Percentiles rank a stretch among this genome's conserved stretches.
These are phyloP conservation scores for Aechmea fasciata DNA, from an alignment of 176 grass and related monocot species.

Conservation along the genomic window DNA sequence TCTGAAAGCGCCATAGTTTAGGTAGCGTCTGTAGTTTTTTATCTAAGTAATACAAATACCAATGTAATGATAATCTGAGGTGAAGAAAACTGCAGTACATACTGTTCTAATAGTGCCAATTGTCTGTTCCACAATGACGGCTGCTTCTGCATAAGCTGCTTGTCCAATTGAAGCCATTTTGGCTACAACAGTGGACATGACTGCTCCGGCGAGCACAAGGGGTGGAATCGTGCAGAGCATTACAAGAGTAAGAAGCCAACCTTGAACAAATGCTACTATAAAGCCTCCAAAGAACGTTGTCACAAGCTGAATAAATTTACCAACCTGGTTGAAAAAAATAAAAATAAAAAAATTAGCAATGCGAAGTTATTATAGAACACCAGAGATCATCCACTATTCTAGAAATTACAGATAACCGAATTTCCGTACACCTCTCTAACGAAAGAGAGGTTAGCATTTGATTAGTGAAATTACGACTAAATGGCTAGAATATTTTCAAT, in stretches of 20 bases:
- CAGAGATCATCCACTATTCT: neutral
- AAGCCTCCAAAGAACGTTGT: slow-evolving; percentile 89
- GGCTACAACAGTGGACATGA: slow-evolving; percentile 79
- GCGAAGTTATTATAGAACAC: neutral
- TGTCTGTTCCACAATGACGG: slow-evolving; percentile 80
- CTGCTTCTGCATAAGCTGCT: slow-evolving; percentile 71
- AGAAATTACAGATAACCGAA: neutral
- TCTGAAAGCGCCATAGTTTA: too few species aligned
- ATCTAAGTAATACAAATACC: neutral
- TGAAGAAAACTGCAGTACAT: slow-evolving; percentile 9
- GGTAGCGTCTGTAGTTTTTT: too few species aligned
- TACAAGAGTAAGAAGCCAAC: slow-evolving; percentile 83
- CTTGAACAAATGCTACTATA: slow-evolving; percentile 77
- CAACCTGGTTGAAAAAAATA: slow-evolving; percentile 35
- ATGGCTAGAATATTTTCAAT: too few species aligned
- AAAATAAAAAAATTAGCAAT: neutral
- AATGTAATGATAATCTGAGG: neutral
- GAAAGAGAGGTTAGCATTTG: neutral
- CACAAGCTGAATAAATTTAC: slow-evolving; percentile 83
- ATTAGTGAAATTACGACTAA: too few species aligned
- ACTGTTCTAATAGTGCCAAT: slow-evolving; percentile 92
- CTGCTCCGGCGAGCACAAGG: slow-evolving; percentile 55
- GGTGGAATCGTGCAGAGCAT: slow-evolving; percentile 89
- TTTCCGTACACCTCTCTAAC: neutral
- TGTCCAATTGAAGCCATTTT: slow-evolving; percentile 95